Evolutionary conservation across 345 rosid genomes (phyloP).

Genomic region (Populus ilicifolia): DNA sequence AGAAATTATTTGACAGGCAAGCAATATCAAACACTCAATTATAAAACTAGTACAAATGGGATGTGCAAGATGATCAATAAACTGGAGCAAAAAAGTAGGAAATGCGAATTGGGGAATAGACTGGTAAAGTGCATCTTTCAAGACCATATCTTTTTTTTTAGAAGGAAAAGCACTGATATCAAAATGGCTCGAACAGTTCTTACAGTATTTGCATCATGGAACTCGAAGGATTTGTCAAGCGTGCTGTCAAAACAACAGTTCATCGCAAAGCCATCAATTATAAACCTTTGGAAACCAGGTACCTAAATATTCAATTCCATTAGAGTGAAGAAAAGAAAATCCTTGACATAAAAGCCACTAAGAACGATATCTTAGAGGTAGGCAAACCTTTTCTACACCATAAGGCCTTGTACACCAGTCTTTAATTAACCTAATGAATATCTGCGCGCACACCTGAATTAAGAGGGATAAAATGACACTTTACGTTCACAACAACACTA

Average conservation of each 20-base stretch:
- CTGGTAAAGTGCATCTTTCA: not conserved
- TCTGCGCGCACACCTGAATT: constrained; percentile 83
- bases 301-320: constrained; percentile 44
- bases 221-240: constrained; percentile 85
- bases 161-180: not conserved
- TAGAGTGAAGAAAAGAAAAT: constrained; percentile 8
- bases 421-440: constrained; percentile 76
- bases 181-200: constrained; percentile 18
- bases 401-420: constrained; percentile 71
- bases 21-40: not conserved
- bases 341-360: not conserved
- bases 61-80: not conserved
- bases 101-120: not conserved
- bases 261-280: constrained; percentile 64
- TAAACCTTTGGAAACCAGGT: constrained; percentile 74
- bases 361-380: not conserved
- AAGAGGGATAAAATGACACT: constrained; percentile 2
- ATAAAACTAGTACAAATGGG: not conserved
- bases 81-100: not conserved
- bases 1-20: not conserved
- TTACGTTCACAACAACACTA: constrained; percentile 3
- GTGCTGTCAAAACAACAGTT: constrained; percentile 84
- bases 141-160: not conserved
- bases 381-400: constrained; percentile 63
- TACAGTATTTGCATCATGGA: constrained; percentile 85